A percentile compares a stretch with the other conserved stretches of the same genome.
phyloP scores from a whole-genome alignment of 352 stramenopile genomes.

The Pythium aphanidermatum region DNA sequence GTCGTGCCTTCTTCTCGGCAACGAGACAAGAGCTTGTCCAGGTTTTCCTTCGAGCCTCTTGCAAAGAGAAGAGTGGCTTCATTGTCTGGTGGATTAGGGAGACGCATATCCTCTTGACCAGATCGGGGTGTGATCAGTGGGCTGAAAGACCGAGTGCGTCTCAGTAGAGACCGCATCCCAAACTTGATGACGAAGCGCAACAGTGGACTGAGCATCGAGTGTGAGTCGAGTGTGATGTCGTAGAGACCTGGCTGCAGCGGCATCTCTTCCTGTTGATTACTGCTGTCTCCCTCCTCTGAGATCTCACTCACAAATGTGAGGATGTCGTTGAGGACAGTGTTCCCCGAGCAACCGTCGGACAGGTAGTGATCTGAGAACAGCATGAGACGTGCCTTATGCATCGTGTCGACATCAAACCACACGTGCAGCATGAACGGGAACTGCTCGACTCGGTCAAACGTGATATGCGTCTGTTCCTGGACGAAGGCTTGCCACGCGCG shows the following conservation, averaged over 20 bases:
- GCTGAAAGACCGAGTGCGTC: slow-evolving; percentile 6
- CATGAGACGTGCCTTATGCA: slow-evolving; percentile 22
- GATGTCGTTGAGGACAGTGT: slow-evolving; percentile 29
- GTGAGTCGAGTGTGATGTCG: slow-evolving; percentile 4
- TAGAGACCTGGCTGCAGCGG: slow-evolving; percentile 24
- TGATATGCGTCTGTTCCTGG: slow-evolving; percentile 22
- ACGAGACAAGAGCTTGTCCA: slow-evolving; percentile 20
- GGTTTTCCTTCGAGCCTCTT: slow-evolving; percentile 25
- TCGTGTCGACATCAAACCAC: slow-evolving; percentile 26
- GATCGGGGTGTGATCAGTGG: slow-evolving; percentile 18
- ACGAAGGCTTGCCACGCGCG: slow-evolving; percentile 27
- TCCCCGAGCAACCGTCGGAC: slow-evolving; percentile 34
- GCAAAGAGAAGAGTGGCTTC: slow-evolving; percentile 29
- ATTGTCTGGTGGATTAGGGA: slow-evolving; percentile 20
- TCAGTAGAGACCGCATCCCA: not conserved
- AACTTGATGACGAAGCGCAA: not conserved
- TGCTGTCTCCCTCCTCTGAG: slow-evolving; percentile 12
- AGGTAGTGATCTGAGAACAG: slow-evolving; percentile 46
- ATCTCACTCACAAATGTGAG: slow-evolving; percentile 20
- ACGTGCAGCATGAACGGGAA: slow-evolving; percentile 38
- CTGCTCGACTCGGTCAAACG: slow-evolving; percentile 37
- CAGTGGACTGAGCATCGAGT: not conserved
- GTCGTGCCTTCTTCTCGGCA: slow-evolving; percentile 37
- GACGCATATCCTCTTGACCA: slow-evolving; percentile 28
- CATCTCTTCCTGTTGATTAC: slow-evolving; percentile 4